Base-by-base conservation (phyloP, 2,329 filamentous ascomycete species). In the Alternaria burnsii region DNA sequence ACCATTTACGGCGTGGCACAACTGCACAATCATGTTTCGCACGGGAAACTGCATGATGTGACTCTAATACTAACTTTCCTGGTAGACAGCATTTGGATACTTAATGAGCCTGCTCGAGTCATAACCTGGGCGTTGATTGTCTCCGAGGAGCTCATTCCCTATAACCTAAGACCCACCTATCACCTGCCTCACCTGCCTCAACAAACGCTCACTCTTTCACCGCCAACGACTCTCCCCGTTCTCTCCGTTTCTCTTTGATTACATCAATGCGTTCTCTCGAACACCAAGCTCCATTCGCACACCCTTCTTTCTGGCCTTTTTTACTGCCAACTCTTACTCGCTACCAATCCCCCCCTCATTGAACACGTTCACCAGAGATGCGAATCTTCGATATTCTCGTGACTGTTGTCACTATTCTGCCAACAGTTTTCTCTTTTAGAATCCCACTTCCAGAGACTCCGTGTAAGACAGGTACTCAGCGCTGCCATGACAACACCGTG, bases 281-380 rank as follows among this genome's bases (percentile, higher is more conserved):
- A 4, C 14, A 22, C 2, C 11, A 22, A 41, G 12, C 14, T n/a
- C 11, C 20, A 1, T 36, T 36, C 2, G 0, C 30, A 36, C 14
- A 36, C 20, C 20, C 32, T 36, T 32, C 30, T 36, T 0, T 3
- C 20, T 24, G 6, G 24, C 34, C 34, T 18, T 9, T 50, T 24
- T n/a, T 6, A 5, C 32, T 38, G 9, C 50, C n/a, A 22, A n/a
- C n/a, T 16, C n/a, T 18, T 7, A 9, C 32, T 9, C 20, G 4
- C 12, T 36, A n/a, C 16, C 32, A 26, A 4, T 24, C n/a, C 46
- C 14, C 14, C 14, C 14, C 24, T 36, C 40, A 8, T 24, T 24
- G 12, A 42, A 42, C 24, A 41, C 14, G 16, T 18, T 30, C 24
- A 41, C 34, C 24, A 38, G 52, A 12, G 5, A 68, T 68, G 66